Evolutionary conservation across 306 rosid species (phyloP).

Genomic region (Delonix regia): DNA sequence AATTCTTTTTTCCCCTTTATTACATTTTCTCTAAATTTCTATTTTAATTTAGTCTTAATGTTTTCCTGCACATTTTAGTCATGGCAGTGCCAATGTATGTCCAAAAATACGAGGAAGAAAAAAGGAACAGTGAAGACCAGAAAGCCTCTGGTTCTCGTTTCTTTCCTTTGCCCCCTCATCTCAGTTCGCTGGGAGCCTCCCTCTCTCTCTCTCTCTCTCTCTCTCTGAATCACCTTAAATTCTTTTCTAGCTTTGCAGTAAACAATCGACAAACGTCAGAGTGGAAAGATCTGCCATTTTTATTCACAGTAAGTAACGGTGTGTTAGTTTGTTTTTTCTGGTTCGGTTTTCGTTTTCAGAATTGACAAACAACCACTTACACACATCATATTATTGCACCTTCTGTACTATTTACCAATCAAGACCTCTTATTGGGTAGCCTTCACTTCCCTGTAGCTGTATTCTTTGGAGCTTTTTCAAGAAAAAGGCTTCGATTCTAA

Average conservation of each 20-base stretch:
- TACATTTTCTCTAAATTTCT: no score
- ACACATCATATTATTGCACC: background rate
- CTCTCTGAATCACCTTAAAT: background rate
- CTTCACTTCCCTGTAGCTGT: background rate
- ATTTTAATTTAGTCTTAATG: no score
- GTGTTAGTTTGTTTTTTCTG: background rate
- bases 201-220: background rate
- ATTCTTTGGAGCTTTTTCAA: background rate
- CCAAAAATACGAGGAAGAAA: background rate
- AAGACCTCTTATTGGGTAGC: background rate
- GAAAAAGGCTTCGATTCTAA: background rate
- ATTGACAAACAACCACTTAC: background rate
- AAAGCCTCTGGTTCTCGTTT: background rate
- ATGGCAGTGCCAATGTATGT: background rate
- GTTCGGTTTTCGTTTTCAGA: background rate
- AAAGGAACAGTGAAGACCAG: background rate
- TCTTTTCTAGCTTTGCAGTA: background rate
- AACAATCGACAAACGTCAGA: background rate
- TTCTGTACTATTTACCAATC: background rate
- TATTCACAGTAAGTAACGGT: constrained; percentile 3
- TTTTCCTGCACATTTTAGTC: no score
- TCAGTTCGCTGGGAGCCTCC: background rate
- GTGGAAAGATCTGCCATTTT: background rate
- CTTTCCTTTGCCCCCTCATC: background rate
- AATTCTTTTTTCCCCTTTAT: no score